Evolutionary conservation across 805 yeast species (phyloP), one percentile per base, ranked within the genome.

Genomic region (Nakazawaea sp.): DNA sequence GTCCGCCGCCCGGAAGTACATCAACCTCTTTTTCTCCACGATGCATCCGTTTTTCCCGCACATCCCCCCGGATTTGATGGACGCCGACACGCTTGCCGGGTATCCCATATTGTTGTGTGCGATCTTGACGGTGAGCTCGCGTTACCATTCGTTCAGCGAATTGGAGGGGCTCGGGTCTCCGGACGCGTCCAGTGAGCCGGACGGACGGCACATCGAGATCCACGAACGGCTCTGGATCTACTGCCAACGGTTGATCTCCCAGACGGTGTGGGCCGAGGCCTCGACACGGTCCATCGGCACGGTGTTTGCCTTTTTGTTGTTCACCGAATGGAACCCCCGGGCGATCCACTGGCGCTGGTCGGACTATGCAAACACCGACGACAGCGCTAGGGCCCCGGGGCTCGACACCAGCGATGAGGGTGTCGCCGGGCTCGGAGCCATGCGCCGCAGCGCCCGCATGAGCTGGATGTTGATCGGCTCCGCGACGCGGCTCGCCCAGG

Each of bases 261-360:
- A 81, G 56, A 80, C 95, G 0, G 88, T 86, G 4, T 88, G 96
- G 96, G 96, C 95, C 1, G 96, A 86, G 52, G 92, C 95, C 0
- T 79, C 85, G 41, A 83, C 92, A 5, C 63, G 96, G 44, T 81
- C 92, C 0, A 73, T 88, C 3, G 96, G 96, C 1, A 86, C 96
- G 0, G 79, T 88, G 5, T 68, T 83, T 43, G 89, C 96, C 1
- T 85, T 89, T 51, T 58, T 89, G 34, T 62, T 89, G 13, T 81
- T 86, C 48, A 84, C 96, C 0, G 97, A 90, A 56, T 89, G 97
- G 97, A 87, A 88, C 48, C 96, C 96, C 3, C 64, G 96, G 37
- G 95, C 96, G 3, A 87, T 88, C 43, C 96, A 88, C 56, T 81
- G 88, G 81, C 62, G 87, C 45, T 76, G 90, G 84, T 61, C 78